These are phyloP conservation scores for Grosmannia clavigera DNA, from an alignment of 2,329 filamentous ascomycete genomes.

Conservation along the genomic window DNA sequence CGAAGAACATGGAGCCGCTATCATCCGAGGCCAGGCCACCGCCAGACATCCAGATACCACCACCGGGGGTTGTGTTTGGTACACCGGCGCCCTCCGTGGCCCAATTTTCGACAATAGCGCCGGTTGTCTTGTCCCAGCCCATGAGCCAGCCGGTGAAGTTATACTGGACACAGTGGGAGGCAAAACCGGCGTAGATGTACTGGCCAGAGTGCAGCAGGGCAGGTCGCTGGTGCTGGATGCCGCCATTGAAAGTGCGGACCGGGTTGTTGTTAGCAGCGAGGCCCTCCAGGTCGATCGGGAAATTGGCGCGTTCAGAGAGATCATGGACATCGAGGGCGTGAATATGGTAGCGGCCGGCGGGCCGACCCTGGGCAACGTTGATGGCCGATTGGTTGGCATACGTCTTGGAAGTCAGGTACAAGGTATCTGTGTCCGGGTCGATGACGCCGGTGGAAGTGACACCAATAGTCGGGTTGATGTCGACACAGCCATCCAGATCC, in stretches of 20 bases:
- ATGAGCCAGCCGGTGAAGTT: slow-evolving; percentile 38
- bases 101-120: slow-evolving; percentile 29
- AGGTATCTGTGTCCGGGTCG: slow-evolving; percentile 34
- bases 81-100: slow-evolving; percentile 31
- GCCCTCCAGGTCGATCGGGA: slow-evolving; percentile 30
- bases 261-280: slow-evolving; percentile 31
- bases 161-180: slow-evolving; percentile 37
- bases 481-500: slow-evolving; percentile 33
- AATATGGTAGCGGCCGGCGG: slow-evolving; percentile 30
- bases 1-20: slow-evolving; percentile 32
- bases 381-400: slow-evolving; percentile 25
- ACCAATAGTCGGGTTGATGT: slow-evolving; percentile 33
- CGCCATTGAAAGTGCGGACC: slow-evolving; percentile 30
- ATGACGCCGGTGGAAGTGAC: slow-evolving; percentile 38
- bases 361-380: slow-evolving; percentile 23
- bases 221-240: slow-evolving; percentile 34
- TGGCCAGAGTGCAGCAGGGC: slow-evolving; percentile 32
- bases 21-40: slow-evolving; percentile 35
- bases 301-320: slow-evolving; percentile 26
- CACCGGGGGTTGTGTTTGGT: slow-evolving; percentile 24
- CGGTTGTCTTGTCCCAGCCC: slow-evolving; percentile 32
- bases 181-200: slow-evolving; percentile 35
- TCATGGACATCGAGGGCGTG: slow-evolving; percentile 33
- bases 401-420: slow-evolving; percentile 36
- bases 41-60: slow-evolving; percentile 37